Evolutionary conservation across 1,139 yeast genomes (phyloP).

Genomic region (Nakaseomyces bracarensis): DNA sequence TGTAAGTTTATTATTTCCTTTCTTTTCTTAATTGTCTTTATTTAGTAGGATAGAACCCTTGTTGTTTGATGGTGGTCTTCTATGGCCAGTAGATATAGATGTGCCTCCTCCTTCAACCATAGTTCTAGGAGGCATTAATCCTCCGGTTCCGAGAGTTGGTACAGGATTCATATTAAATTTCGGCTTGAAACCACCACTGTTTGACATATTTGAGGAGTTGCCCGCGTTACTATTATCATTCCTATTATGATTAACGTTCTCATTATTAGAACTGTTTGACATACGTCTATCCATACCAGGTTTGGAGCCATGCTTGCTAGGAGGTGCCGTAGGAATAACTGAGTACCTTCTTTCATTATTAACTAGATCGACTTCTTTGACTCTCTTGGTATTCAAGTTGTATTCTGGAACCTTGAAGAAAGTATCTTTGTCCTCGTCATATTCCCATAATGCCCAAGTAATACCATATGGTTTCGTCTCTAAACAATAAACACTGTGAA

Average conservation of each 20-base stretch:
- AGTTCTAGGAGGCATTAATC: not conserved
- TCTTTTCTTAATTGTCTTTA: not conserved
- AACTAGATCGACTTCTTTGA: slow-evolving; percentile 57
- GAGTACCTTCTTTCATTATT: slow-evolving; percentile 60
- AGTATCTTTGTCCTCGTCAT: slow-evolving; percentile 70
- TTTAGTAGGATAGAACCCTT: slow-evolving; percentile 1
- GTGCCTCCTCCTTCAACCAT: slow-evolving; percentile 16
- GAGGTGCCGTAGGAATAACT: slow-evolving; percentile 67
- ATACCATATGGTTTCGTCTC: slow-evolving; percentile 95
- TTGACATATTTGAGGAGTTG: not conserved
- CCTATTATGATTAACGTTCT: not conserved
- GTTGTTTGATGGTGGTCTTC: slow-evolving; percentile 1
- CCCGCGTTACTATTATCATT: not conserved
- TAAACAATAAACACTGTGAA: slow-evolving; percentile 79
- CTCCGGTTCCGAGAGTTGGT: slow-evolving; percentile 3
- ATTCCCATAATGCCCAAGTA: slow-evolving; percentile 82
- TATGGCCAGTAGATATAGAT: slow-evolving; percentile 10
- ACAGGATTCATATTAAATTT: slow-evolving; percentile 4
- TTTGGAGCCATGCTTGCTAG: slow-evolving; percentile 14
- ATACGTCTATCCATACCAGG: not conserved
- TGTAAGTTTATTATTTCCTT: too few relatives aligned
- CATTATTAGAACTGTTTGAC: not conserved
- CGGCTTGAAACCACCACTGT: not conserved
- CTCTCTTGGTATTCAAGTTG: slow-evolving; percentile 41
- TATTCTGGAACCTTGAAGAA: slow-evolving; percentile 67